Conservation (phyloP, 2,329 filamentous ascomycete species). For the Camillea tinctor region DNA sequence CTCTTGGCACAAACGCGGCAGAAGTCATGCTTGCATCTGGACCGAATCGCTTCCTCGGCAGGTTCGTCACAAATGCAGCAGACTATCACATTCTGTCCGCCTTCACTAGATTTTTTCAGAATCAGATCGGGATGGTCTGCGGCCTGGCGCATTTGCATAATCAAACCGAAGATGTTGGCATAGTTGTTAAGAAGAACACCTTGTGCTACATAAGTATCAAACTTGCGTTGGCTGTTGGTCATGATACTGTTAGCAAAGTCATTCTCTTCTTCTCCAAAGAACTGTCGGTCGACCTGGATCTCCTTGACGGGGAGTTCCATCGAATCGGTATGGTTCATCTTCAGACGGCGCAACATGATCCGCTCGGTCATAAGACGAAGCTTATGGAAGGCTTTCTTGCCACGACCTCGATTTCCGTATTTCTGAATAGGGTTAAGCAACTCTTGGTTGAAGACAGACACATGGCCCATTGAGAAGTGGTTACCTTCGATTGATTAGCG, state of each 20-base stretch:
- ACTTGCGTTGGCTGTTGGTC: constrained; percentile 82
- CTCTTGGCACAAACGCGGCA: constrained; percentile 78
- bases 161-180: constrained; percentile 96
- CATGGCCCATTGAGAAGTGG: constrained; percentile 45
- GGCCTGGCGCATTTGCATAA: constrained; percentile 99
- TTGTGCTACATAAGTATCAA: constrained; percentile 92
- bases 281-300: constrained; percentile 87
- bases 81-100: constrained; percentile 85
- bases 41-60: constrained; percentile 90
- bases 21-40: constrained; percentile 90
- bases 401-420: constrained; percentile 59
- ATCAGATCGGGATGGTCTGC: constrained; percentile 95
- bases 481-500: constrained; percentile 22
- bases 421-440: constrained; percentile 79
- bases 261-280: constrained; percentile 93
- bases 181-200: constrained; percentile 97
- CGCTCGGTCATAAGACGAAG: constrained; percentile 85
- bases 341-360: constrained; percentile 94
- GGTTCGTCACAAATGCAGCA: constrained; percentile 97
- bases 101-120: constrained; percentile 80
- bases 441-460: constrained; percentile 92
- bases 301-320: constrained; percentile 98
- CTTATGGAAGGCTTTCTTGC: constrained; percentile 72
- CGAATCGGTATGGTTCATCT: constrained; percentile 87
- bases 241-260: constrained; percentile 97